Base-by-base conservation (phyloP, 2,329 filamentous ascomycete species). In the Diaporthe capsici region DNA sequence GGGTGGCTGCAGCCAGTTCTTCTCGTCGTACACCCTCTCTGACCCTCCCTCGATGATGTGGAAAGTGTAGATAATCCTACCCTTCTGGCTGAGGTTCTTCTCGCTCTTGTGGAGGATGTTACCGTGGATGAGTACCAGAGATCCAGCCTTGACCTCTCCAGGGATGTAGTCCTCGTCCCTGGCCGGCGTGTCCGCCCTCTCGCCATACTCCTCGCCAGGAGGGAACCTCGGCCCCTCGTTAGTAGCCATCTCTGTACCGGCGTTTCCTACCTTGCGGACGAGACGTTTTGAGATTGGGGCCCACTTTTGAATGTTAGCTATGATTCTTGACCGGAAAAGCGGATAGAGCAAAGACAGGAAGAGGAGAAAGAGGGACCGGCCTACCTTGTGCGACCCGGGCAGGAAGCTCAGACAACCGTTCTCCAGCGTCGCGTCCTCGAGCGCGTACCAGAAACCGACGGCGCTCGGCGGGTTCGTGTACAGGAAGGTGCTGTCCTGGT, bases 41-140 rank as follows among this genome's bases (percentile, higher is more conserved):
- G 93, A 90, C 0, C 75, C 82, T 3, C 94, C 94, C 85, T 98
- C 97, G 81, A 98, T 98, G 75, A 98, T 91, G 86, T 99, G 97
- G 83, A 98, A 99, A 0, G 97, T 98, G 85, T 98, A 99, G 72
- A 98, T 98, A 82, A 97, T 97, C 79, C 96, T 89, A 31, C 96
- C 95, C 87, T 95, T 96, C 78, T 89, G 85, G 83, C 96, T 98
- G 74, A 91, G 89, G 83, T 99, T 99, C 88, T 90, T 94, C 90
- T 98, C 95, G 83, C 96, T 98, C 91, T 98, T 98, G 85, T 99
- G 97, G 86, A 98, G 83, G 80, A 98, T 86, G 84, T 98, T 98
- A 1, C 97, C 97, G 86, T 99, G 96, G 78, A 99, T 98, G 77
- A 99, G 85, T 65, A 98, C 95, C 84, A 99, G 84, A 63, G 94